These are phyloP conservation scores for Xylaria telfairii DNA, from an alignment of 495 filamentous ascomycete species.

Conservation along the genomic window DNA sequence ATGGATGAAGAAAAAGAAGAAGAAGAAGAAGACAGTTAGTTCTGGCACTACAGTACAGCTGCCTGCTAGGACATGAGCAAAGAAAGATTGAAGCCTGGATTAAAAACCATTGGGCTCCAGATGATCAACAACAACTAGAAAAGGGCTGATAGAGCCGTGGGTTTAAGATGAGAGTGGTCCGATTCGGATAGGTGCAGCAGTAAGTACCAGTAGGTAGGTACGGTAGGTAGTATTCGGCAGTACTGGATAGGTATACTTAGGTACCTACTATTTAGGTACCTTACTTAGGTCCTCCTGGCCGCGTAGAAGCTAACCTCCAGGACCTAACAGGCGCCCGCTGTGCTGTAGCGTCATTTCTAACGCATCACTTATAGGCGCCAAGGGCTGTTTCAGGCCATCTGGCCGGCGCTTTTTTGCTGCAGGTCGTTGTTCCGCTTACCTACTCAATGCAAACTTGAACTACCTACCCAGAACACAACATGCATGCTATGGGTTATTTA, in stretches of 20 bases:
- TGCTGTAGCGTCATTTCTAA: not conserved
- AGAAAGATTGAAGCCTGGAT: not conserved
- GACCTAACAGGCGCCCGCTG: not conserved
- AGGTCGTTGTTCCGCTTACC: not conserved
- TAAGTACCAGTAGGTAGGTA: too few relatives aligned
- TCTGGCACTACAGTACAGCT: not conserved
- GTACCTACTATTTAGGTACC: too few relatives aligned
- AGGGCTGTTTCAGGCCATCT: constrained; percentile 8
- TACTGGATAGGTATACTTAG: not conserved
- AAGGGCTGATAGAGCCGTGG: not conserved
- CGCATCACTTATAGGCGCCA: not conserved
- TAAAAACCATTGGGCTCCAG: not conserved
- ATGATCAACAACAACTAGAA: not conserved
- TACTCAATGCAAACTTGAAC: not conserved
- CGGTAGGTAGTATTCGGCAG: not conserved
- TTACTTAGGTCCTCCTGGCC: too few relatives aligned
- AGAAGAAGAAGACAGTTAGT: not conserved
- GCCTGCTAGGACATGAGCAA: not conserved
- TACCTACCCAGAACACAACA: not conserved
- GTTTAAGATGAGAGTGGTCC: constrained; percentile 16
- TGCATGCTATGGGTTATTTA: not conserved
- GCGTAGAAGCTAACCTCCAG: too few relatives aligned
- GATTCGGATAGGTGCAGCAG: constrained; percentile 21
- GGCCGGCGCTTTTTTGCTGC: not conserved
- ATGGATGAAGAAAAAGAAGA: not conserved